These are phyloP conservation scores for Alternaria consortialis DNA, from an alignment of 2,329 filamentous ascomycete genomes.

Conservation along the genomic window DNA sequence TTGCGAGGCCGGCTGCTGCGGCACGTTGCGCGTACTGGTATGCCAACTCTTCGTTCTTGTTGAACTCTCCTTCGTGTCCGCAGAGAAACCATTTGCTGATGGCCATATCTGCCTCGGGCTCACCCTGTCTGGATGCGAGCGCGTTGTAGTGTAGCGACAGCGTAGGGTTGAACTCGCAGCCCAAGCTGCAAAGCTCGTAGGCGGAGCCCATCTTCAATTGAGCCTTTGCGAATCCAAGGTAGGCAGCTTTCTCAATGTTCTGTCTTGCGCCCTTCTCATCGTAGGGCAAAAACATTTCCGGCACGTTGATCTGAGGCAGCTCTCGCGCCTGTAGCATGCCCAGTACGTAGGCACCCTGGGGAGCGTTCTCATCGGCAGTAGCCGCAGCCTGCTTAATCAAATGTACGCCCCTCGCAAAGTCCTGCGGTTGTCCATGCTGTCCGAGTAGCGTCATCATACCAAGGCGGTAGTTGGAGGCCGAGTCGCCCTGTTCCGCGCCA, in stretches of 20 bases:
- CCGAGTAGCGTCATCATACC: slow-evolving; percentile 98
- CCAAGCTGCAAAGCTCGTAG: slow-evolving; percentile 91
- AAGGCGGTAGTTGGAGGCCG: slow-evolving; percentile 84
- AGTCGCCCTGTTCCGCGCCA: slow-evolving; percentile 82
- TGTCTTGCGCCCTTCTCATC: slow-evolving; percentile 78
- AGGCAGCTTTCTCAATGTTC: slow-evolving; percentile 96
- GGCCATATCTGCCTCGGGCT: slow-evolving; percentile 91
- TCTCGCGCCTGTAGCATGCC: slow-evolving; percentile 94
- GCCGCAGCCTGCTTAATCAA: slow-evolving; percentile 85
- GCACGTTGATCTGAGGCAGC: slow-evolving; percentile 87
- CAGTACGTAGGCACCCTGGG: slow-evolving; percentile 93
- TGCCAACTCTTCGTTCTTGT: slow-evolving; percentile 94
- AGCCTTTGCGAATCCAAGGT: slow-evolving; percentile 93
- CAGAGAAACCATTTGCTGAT: slow-evolving; percentile 99
- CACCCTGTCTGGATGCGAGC: slow-evolving; percentile 88
- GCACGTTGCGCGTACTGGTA: slow-evolving; percentile 91
- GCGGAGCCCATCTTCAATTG: slow-evolving; percentile 97
- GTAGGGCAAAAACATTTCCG: slow-evolving; percentile 73
- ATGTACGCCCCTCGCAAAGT: slow-evolving; percentile 79
- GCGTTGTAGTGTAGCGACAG: slow-evolving; percentile 96
- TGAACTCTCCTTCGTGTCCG: slow-evolving; percentile 88
- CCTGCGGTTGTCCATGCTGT: slow-evolving; percentile 88
- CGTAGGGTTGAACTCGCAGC: slow-evolving; percentile 93
- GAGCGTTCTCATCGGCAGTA: slow-evolving; percentile 92
- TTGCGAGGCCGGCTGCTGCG: slow-evolving; percentile 80